Evolutionary conservation across 768 basidiomycete species (phyloP).

Genomic region (Agrocybe praecox): DNA sequence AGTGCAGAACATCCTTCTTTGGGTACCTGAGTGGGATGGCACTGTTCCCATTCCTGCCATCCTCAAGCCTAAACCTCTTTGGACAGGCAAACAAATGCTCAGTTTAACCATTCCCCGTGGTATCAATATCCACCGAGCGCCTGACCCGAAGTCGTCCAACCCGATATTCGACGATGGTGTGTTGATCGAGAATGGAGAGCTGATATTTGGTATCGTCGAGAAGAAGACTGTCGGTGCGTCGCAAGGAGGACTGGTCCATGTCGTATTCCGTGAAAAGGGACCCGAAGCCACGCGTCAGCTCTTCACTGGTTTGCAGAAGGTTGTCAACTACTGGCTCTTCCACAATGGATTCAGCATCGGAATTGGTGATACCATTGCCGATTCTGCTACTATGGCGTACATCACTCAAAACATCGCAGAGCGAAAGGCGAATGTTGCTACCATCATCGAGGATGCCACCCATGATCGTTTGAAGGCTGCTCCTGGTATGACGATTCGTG

Average conservation of each 20-base stretch:
- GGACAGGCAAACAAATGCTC: slow-evolving; percentile 97
- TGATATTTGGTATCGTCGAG: slow-evolving; percentile 93
- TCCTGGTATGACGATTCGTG: slow-evolving; percentile 99
- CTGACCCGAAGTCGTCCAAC: slow-evolving; percentile 77
- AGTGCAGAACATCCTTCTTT: slow-evolving; percentile 96
- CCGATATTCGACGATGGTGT: slow-evolving; percentile 94
- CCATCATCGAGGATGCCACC: slow-evolving; percentile 81
- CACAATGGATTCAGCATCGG: slow-evolving; percentile 99
- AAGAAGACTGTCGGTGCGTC: slow-evolving; percentile 99
- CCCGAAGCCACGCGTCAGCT: slow-evolving; percentile 88
- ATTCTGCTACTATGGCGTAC: slow-evolving; percentile 80
- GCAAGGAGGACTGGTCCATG: slow-evolving; percentile 92
- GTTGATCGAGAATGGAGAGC: slow-evolving; percentile 94
- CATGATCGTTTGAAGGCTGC: slow-evolving; percentile 86
- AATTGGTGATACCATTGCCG: slow-evolving; percentile 98
- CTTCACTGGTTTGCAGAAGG: slow-evolving; percentile 92
- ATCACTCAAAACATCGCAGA: slow-evolving; percentile 84
- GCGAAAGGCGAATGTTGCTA: slow-evolving; percentile 78
- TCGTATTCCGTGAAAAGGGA: slow-evolving; percentile 97
- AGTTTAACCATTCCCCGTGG: slow-evolving; percentile 92
- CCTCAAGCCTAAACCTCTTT: slow-evolving; percentile 94
- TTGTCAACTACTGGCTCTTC: slow-evolving; percentile 98
- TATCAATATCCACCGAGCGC: slow-evolving; percentile 86
- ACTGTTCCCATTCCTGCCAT: slow-evolving; percentile 90
- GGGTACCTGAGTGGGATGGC: slow-evolving; percentile 99